phyloP scores from a whole-genome alignment of 2,329 filamentous ascomycete genomes.

The Microdochium bolleyi region DNA sequence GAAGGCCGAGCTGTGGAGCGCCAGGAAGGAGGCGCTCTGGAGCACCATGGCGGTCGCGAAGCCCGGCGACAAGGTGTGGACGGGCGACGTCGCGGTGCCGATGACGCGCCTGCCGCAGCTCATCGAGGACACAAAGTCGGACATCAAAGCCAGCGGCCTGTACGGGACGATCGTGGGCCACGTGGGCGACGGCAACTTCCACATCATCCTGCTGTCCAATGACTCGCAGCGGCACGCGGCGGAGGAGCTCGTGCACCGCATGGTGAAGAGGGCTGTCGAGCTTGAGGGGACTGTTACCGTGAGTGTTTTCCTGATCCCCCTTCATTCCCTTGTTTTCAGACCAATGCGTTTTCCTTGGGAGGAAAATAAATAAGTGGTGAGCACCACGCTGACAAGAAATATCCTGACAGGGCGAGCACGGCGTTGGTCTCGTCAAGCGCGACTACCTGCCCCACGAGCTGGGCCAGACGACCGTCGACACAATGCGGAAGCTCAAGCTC shows the following conservation, averaged over 20 bases:
- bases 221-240: slow-evolving; percentile 59
- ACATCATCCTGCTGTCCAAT: slow-evolving; percentile 54
- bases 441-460: slow-evolving; percentile 77
- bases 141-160: slow-evolving; percentile 48
- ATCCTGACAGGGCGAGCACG: slow-evolving; percentile 60
- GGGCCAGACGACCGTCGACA: slow-evolving; percentile 65
- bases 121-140: slow-evolving; percentile 67
- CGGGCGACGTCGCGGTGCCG: slow-evolving; percentile 78
- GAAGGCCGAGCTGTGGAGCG: slow-evolving; percentile 72
- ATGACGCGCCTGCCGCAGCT: slow-evolving; percentile 66
- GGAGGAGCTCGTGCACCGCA: slow-evolving; percentile 67
- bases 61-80: slow-evolving; percentile 70
- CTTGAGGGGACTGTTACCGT: slow-evolving; percentile 77
- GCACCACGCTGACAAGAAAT: neutral
- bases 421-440: slow-evolving; percentile 75
- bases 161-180: slow-evolving; percentile 61
- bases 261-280: slow-evolving; percentile 81
- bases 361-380: neutral
- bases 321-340: neutral
- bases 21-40: slow-evolving; percentile 79
- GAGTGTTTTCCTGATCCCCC: no score
- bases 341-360: neutral
- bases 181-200: slow-evolving; percentile 73
- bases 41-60: slow-evolving; percentile 62
- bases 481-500: slow-evolving; percentile 80